Evolutionary conservation across 2,329 filamentous ascomycete species (phyloP), one percentile per base, ranked within the genome.

Genomic region (Fusarium coicis): DNA sequence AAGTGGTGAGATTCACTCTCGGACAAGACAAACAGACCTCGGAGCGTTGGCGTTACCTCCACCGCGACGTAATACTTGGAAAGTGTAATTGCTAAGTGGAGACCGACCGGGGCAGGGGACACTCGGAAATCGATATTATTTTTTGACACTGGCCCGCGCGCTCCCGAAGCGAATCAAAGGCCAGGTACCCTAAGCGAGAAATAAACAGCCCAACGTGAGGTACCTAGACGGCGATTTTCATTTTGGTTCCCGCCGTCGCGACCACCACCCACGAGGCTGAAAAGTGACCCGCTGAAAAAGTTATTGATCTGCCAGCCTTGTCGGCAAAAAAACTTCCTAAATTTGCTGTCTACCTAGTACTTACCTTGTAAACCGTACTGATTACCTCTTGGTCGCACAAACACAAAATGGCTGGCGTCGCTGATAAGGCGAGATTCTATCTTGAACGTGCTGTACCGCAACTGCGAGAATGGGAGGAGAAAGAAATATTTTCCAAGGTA

Each of bases 391-490:
- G 47, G 52, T 62, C 49, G 18, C 37, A 56, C 37, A 55, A 46
- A 16, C 34, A 34, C 21, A 73, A 57, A 10, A 97, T 97, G 94
- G 90, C 95, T 4, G 92, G 91, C 46, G 92, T 96, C 66, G 92
- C 93, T 72, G 96, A 98, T 80, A 98, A 98, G 84, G 96, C 96
- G 63, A 93, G 96, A 66, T 98, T 96, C 84, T 98, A 93, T 83
- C 89, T 98, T 73, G 96, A 99, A 85, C 93, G 96, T 76, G 93
- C 93, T 5, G 93, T 98, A 47, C 94, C 95, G 21, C 95, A 98
- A 82, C 89, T 99, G 64, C 94, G 95, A 72, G 95, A 97, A 78
- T 97, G 94, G 82, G 93, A 97, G 83, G 90, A 93, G 74, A 98
- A 97, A 82, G 92, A 94, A 77, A 93, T 99, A 76, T 99, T 99